Evolutionary conservation across 2,329 filamentous ascomycete species (phyloP).

Genomic region (Epichloe gansuensis): DNA sequence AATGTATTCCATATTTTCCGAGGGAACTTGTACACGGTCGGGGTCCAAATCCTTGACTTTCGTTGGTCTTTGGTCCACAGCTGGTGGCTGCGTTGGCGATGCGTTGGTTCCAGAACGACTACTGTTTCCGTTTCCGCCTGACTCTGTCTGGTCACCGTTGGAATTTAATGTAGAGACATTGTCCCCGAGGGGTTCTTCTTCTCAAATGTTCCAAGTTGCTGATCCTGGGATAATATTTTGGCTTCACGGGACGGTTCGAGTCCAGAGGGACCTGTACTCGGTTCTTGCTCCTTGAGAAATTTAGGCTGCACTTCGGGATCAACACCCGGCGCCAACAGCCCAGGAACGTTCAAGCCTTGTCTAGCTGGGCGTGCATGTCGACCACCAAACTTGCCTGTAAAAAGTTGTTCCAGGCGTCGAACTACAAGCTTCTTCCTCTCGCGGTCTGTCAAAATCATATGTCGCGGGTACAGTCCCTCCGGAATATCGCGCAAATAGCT

Average conservation of each 20-base stretch:
- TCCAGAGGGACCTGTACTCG: slow-evolving; percentile 10
- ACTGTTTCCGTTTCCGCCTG: slow-evolving; percentile 22
- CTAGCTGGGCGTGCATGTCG: slow-evolving; percentile 22
- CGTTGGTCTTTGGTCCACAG: slow-evolving; percentile 63
- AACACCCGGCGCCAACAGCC: slow-evolving; percentile 9
- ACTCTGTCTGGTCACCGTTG: slow-evolving; percentile 34
- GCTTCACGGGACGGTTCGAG: slow-evolving; percentile 35
- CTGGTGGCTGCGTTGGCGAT: slow-evolving; percentile 27
- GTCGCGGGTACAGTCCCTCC: slow-evolving; percentile 51
- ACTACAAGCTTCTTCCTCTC: slow-evolving; percentile 70
- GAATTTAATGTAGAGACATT: slow-evolving; percentile 35
- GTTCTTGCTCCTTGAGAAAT: slow-evolving; percentile 23
- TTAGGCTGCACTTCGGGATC: slow-evolving; percentile 18
- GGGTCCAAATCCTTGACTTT: slow-evolving; percentile 66
- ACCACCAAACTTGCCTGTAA: slow-evolving; percentile 54
- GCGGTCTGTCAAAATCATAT: slow-evolving; percentile 53
- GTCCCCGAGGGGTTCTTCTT: slow-evolving; percentile 31
- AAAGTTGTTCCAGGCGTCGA: slow-evolving; percentile 64
- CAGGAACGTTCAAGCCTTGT: slow-evolving; percentile 9
- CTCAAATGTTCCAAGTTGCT: slow-evolving; percentile 14
- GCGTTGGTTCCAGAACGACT: slow-evolving; percentile 21
- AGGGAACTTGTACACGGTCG: slow-evolving; percentile 60
- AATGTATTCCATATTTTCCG: slow-evolving; percentile 71
- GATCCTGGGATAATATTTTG: slow-evolving; percentile 28
- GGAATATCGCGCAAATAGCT: slow-evolving; percentile 64